These are phyloP conservation scores for Dimocarpus longan DNA, from an alignment of 345 rosid genomes.

Conservation along the genomic window DNA sequence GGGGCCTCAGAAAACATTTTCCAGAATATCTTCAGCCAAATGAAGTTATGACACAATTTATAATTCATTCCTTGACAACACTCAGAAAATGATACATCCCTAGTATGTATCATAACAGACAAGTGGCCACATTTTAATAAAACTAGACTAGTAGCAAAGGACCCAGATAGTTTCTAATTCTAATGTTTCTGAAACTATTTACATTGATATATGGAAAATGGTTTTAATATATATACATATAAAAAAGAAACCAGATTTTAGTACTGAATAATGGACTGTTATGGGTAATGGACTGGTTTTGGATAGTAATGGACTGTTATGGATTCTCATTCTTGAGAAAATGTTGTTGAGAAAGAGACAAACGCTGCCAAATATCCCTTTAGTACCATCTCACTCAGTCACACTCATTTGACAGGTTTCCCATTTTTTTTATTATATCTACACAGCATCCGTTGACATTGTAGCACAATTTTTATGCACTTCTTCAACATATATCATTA, in stretches of 20 bases:
- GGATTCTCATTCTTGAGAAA: too few relatives aligned
- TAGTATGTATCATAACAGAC: not conserved
- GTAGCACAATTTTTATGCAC: too few relatives aligned
- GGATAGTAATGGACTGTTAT: too few relatives aligned
- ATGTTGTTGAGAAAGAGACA: too few relatives aligned
- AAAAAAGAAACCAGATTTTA: too few relatives aligned
- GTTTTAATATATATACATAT: too few relatives aligned
- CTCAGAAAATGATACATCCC: not conserved
- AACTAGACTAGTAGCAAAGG: not conserved
- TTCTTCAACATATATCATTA: too few relatives aligned
- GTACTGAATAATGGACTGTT: too few relatives aligned
- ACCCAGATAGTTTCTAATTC: not conserved
- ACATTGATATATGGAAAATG: not conserved
- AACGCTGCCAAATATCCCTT: too few relatives aligned
- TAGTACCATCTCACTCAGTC: not conserved
- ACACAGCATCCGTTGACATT: not conserved
- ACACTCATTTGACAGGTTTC: not conserved
- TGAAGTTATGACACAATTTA: not conserved
- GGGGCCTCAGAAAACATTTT: conserved; percentile 7
- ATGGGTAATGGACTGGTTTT: too few relatives aligned
- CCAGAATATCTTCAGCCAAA: not conserved
- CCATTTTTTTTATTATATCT: not conserved
- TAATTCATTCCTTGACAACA: not conserved
- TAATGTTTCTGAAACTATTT: not conserved
- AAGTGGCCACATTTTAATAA: not conserved